Evolutionary conservation across 2,329 filamentous ascomycete species (phyloP), one percentile per base, ranked within the genome.

Genomic region (Claviceps africana): DNA sequence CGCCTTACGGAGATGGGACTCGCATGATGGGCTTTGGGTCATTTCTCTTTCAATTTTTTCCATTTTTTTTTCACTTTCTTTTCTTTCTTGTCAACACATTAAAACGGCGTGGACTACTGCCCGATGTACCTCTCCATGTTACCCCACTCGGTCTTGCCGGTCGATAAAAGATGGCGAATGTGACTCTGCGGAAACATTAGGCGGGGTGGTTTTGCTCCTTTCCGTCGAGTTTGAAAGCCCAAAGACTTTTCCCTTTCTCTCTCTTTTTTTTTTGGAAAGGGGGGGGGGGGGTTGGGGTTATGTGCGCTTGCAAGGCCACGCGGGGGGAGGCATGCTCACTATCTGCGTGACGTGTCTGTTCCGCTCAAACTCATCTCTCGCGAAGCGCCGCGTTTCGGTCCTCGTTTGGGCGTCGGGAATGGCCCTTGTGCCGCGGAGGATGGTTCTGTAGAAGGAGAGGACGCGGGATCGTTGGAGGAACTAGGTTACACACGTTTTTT

Each of bases 61-160:
- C 8, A 2, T 44, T 17, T 25, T 19, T 10, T 28, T 17, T 43
- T 7, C 19, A 22, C 5, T 5, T 7, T 8, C 1, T 25, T 43
- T 25, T 25, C 13, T 17, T 25, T 44, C 13, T 28, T 25, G 13
- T 28, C 8, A 44, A 8, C 6, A 9, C 17, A 17, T 9, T 13
- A 44, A 22, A 42, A 11, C 17, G 4, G 4, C 13, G 39, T n/a
- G 28, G 10, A 19, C 61, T 68, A 70, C 63, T 64, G 61, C 56
- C 58, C 63, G 57, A 70, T 65, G 61, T 70, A 70, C 57, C 67
- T 64, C 65, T 70, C 78, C 75, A 82, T 81, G 51, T 64, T 71
- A 59, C 83, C 77, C 79, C 80, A 83, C 61, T 83, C 76, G 28
- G 78, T 80, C 67, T 81, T 83, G 51, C 81, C 81, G 3, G 76